Conservation (phyloP, 805 yeast genomes). For the Henningerozyma blattae region DNA sequence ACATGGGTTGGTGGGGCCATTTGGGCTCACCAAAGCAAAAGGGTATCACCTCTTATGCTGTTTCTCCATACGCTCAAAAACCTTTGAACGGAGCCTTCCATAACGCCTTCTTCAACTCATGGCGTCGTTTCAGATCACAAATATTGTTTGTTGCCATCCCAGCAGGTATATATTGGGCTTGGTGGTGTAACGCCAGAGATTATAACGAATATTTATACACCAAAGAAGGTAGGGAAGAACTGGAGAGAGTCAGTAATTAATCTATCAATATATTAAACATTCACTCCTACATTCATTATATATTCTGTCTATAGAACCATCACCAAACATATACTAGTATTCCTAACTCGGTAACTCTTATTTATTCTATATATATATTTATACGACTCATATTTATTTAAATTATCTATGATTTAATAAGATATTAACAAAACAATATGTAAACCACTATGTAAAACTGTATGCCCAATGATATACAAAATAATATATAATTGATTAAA, state of each 20-base stretch:
- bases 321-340: too few species aligned
- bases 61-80: slow-evolving; percentile 87
- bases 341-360: too few species aligned
- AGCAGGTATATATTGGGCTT: slow-evolving; percentile 64
- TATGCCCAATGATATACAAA: too few species aligned
- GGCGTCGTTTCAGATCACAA: slow-evolving; percentile 89
- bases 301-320: too few species aligned
- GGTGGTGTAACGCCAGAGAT: slow-evolving; percentile 81
- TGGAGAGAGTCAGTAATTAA: slow-evolving; percentile 48
- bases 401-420: too few species aligned
- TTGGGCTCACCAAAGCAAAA: slow-evolving; percentile 81
- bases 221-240: slow-evolving; percentile 94
- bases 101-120: slow-evolving; percentile 81
- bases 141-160: slow-evolving; percentile 69
- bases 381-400: too few species aligned
- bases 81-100: slow-evolving; percentile 81
- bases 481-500: too few species aligned
- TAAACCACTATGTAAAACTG: too few species aligned
- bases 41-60: slow-evolving; percentile 76
- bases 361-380: too few species aligned
- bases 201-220: slow-evolving; percentile 92
- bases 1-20: slow-evolving; percentile 98
- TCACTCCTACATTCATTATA: too few species aligned
- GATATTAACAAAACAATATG: too few species aligned
- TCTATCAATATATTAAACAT: too few species aligned